A percentile compares a stretch with the other conserved stretches of the same genome.
These are phyloP conservation scores for Fusarium oligoseptatum DNA, from an alignment of 2,329 filamentous ascomycete genomes.

Conservation along the genomic window DNA sequence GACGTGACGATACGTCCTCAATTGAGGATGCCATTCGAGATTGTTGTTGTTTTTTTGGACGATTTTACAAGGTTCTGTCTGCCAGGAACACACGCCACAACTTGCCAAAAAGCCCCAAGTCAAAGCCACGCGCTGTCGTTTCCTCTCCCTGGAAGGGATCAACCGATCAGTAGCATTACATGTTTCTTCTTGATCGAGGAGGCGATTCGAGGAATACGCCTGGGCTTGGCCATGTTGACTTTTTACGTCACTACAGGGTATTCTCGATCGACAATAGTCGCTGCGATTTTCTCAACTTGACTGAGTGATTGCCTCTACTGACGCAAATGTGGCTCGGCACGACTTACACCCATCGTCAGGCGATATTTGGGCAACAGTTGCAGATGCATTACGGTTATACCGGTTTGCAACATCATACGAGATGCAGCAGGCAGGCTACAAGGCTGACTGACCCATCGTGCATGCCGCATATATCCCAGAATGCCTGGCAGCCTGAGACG, in stretches of 20 bases:
- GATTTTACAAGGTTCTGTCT: constrained; percentile 6
- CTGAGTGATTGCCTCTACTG: background rate
- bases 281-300: background rate
- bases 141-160: constrained; percentile 24
- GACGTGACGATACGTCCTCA: constrained; percentile 14
- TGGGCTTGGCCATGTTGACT: constrained; percentile 16
- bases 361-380: background rate
- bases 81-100: constrained; percentile 25
- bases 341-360: background rate
- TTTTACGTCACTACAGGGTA: constrained; percentile 33
- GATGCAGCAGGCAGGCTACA: background rate
- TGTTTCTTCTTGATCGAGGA: constrained; percentile 10
- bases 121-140: constrained; percentile 22
- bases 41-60: background rate
- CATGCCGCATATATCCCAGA: background rate
- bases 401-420: background rate
- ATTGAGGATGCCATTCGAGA: constrained; percentile 25
- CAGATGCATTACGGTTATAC: background rate
- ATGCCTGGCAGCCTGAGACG: background rate
- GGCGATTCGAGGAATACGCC: constrained; percentile 16
- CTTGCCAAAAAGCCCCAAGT: constrained; percentile 4
- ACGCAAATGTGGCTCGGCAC: constrained; percentile 9
- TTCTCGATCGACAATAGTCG: constrained; percentile 14
- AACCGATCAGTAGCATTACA: constrained; percentile 23
- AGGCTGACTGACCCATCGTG: background rate